Percentiles rank a stretch among this genome's conserved stretches.
These are phyloP conservation scores for Perkinsus olseni DNA, from an alignment of 169 alveolate genomes.

Conservation along the genomic window DNA sequence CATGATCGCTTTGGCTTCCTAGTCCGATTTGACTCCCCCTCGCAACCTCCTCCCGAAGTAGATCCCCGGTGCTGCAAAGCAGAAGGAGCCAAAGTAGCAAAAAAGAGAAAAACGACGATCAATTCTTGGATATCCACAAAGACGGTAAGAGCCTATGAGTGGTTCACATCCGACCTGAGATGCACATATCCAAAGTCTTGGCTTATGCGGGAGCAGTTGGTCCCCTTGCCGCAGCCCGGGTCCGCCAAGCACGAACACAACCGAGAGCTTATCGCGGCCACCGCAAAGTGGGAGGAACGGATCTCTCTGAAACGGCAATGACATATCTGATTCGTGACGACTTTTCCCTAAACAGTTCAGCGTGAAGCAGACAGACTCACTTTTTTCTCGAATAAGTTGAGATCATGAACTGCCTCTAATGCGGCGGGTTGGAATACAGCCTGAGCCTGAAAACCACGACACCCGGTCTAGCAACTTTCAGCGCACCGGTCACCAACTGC, in stretches of 20 bases:
- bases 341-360: no score
- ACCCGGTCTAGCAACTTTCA: no score
- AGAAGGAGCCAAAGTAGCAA: no score
- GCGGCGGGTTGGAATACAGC: neutral
- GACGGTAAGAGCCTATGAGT: no score
- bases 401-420: neutral
- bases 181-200: conserved; percentile 52
- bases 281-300: neutral
- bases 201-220: conserved; percentile 55
- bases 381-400: neutral
- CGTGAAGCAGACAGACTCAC: neutral
- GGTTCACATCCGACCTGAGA: no score
- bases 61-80: neutral
- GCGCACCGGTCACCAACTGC: no score
- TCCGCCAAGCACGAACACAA: conserved; percentile 55
- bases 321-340: no score
- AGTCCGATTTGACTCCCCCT: neutral
- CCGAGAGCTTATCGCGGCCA: conserved; percentile 5
- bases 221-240: conserved; percentile 69
- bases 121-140: no score
- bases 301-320: neutral
- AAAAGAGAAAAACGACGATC: no score
- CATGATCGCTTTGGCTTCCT: neutral
- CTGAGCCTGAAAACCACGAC: neutral
- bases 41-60: neutral